Evolutionary conservation across 129 eudicot species (phyloP), one percentile per base, ranked within the genome.

Genomic region (Pseudognaphalium luteoalbum): DNA sequence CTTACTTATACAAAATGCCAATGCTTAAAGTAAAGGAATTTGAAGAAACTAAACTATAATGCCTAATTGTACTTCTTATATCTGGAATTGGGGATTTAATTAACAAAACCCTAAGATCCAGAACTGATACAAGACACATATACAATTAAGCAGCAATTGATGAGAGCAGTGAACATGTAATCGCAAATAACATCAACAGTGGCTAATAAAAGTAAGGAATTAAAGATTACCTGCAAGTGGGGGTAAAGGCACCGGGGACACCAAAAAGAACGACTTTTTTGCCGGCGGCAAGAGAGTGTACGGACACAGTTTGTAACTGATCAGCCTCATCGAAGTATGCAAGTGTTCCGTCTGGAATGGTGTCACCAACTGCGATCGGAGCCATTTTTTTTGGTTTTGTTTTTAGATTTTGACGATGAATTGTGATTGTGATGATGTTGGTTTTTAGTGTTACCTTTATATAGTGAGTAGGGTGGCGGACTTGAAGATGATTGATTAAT

Each of bases 161-260:
- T 35, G 41, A 35, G 0, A 72, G 12, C 11, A 19, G 19, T 65
- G 47, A 20, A 37, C 80, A 66, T 3, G 14, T 1, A 37, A 29
- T 25, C 11, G 41, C 2, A 20, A 42, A 44, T 0, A 34, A 19
- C 6, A 28, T 50, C 15, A 25, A 19, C 71, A n/a, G 15, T 44
- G 35, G 21, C 33, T 35, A 34, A 25, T 15, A n/a, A 68, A 28
- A 4, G 68, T 6, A 63, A 63, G 7, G 19, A 29, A 64, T 29
- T 28, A 6, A 14, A 7, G 68, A 16, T 28, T 77, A 90, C 97
- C 97, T 90, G 97, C 98, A 90, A 76, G 96, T 87, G 8, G 98
- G 97, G 54, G 98, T 93, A 81, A 93, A 93, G 37, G 93, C 96
- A n/a, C 98, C 98, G 70, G 97, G 98, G 64, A 93, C 97, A 39